Base-by-base conservation (phyloP, 2,329 filamentous ascomycete species). In the Anisogramma anomala region DNA sequence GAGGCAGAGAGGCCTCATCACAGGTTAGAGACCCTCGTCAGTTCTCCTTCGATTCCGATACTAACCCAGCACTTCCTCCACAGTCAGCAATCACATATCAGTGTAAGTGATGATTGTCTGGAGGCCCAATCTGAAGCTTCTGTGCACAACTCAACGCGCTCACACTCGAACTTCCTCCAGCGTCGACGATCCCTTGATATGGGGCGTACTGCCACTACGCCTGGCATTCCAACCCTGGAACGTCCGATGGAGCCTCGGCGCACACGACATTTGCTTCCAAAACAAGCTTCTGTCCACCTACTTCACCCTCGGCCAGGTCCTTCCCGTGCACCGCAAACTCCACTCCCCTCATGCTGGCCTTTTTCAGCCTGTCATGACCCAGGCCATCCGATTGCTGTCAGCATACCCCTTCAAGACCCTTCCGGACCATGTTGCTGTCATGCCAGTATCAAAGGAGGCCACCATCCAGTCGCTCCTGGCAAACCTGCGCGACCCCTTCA, bases 191-290 rank as follows among this genome's bases (percentile, higher is more conserved):
- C 91, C 91, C 19, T 64, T 96, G 44, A 79, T 95, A 52, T 98
- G 89, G 89, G 91, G 89, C 14, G 76, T 86, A 26, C 66, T 98
- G 3, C 91, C 91, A 1, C 60, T 84, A 33, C 71, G 73, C 36
- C 85, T 91, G 55, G 66, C 75, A 49, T 77, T 83, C 54, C 76
- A 79, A 45, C 76, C 83, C 15, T 68, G 72, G 42, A 91, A 88
- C 56, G 71, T 87, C 54, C 77, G 91, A 58, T 96, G 88, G 86
- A 78, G 81, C 8, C 72, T 98, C 41, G 91, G 85, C 18, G 93
- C 87, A 53, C 85, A 95, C 59, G 91, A 98, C 60, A 88, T 98
- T 46, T 95, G 88, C 64, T 98, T 93, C 61, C 81, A 80, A 54
- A 89, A 85, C 57, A 80, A 77, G 85, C 57, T 74, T 28, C 62